Evolutionary conservation across 2,329 filamentous ascomycete genomes (phyloP), one percentile per base, ranked within the genome.

Genomic region (Xylariaceae sp.): DNA sequence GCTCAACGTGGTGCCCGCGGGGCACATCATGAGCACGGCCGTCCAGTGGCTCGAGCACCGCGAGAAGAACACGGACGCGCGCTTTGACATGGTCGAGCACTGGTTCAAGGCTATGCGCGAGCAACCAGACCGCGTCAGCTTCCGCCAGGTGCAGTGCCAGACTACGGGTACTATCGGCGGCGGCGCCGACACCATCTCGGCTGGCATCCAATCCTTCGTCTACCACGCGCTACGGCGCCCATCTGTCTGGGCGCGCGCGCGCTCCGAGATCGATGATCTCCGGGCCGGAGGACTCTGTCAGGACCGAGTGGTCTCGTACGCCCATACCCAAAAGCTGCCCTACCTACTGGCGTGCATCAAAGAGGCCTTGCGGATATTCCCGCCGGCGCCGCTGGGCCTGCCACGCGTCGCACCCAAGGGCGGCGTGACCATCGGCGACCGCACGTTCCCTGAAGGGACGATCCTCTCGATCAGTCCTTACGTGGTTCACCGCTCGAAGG

Each of bases 341-440:
- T 65, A 63, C 42, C 47, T 64, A 36, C 51, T 55, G 18, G 62
- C 61, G 15, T 61, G 58, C 47, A 58, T 64, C 39, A 59, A 61
- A 42, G 62, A 63, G 47, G 47, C 54, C n/a, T 49, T 66, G 35
- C 48, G 63, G 14, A 47, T 64, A 15, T 56, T 58, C 38, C 27
- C 33, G 6, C 54, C 47, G 9, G 49, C 49, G 18, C 44, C 49
- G 32, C 42, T 50, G 45, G 42, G 46, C 5, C 11, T 45, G 14
- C 19, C 48, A n/a, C 45, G 51, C 7, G 50, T 53, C 15, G 53
- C 42, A 38, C 49, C 56, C 11, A 43, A 45, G 12, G 54, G 50
- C 12, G 62, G 62, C 14, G 40, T 55, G 14, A 51, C 30, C 2
- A 48, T 64, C 10, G 56, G 53, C 12, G 55, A 49, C 12, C 48